Evolutionary conservation across 768 basidiomycete genomes (phyloP), one percentile per base, ranked within the genome.

Genomic region (Boletus eberwhitei): DNA sequence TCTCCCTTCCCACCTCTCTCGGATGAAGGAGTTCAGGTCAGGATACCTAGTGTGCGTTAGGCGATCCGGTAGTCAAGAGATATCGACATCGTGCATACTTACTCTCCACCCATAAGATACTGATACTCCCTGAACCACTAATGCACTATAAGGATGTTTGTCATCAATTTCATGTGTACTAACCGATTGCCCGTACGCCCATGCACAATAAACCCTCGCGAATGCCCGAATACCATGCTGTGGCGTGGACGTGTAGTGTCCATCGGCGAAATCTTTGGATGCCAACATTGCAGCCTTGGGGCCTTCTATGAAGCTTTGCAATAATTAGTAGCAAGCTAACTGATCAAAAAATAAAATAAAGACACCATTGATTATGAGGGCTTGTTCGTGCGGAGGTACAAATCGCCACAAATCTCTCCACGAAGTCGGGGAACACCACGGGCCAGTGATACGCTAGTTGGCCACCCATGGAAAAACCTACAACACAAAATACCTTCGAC

Each of bases 381-480:
- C 79, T 81, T 4, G 81, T 82, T 32, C 79, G 72, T 16, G 80
- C 83, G 14, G 81, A 83, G 41, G 79, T 78, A 59, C 83, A 83
- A 55, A 84, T 75, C 29, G 63, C 53, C 17, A 44, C 55, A 46
- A 61, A 78, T 77, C 70, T 75, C 55, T 82, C 76, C 24, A 84
- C 77, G 32, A 76, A 77, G 48, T 84, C 81, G 3, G 83, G 81
- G 57, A 78, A 82, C 59, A 83, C 68, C n/a, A 79, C 76, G 1
- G 81, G 68, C 83, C 80, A 84, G 57, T 84, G 74, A 61, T 82
- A 83, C 0, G 81, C 76, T 77, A 82, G 52, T 45, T 83, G 83
- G 3, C 76, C 83, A 50, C 82, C 81, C 83, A 84, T 85, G 4
- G 81, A 82, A 58, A 83, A 82, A 3, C 82, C 82, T 21, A 82